These are phyloP conservation scores for Annulohypoxylon maeteangense DNA, from an alignment of 495 filamentous ascomycete species.

Conservation along the genomic window DNA sequence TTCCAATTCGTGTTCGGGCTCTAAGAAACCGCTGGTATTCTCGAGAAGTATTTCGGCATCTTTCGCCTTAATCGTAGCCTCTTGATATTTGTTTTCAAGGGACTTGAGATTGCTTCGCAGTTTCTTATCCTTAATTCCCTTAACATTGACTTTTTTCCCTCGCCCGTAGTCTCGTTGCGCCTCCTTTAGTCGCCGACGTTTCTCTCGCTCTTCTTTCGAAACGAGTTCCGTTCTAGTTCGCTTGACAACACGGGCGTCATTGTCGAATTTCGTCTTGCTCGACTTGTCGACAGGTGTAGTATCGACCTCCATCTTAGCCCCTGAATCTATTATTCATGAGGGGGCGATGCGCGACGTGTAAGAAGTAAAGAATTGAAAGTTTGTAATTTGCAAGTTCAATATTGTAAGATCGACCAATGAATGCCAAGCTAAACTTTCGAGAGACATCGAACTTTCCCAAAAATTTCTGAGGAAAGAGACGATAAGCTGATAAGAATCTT, in stretches of 20 bases:
- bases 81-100: constrained; percentile 83
- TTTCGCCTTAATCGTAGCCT: constrained; percentile 81
- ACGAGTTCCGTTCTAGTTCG: constrained; percentile 57
- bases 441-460: constrained; percentile 19
- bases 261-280: constrained; percentile 38
- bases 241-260: constrained; percentile 59
- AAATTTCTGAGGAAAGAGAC: constrained; percentile 28
- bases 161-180: constrained; percentile 86
- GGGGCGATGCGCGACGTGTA: constrained; percentile 1
- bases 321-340: background rate
- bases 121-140: constrained; percentile 81
- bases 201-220: constrained; percentile 55
- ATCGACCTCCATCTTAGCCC: constrained; percentile 28
- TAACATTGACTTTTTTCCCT: constrained; percentile 72
- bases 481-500: constrained; percentile 21
- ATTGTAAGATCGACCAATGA: background rate
- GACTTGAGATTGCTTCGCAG: constrained; percentile 79
- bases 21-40: constrained; percentile 84
- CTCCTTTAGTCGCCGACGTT: constrained; percentile 61
- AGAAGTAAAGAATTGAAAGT: background rate
- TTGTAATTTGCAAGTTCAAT: constrained; percentile 2
- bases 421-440: constrained; percentile 25
- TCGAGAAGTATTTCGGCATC: constrained; percentile 96
- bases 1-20: constrained; percentile 89
- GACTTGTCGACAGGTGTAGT: constrained; percentile 1